Evolutionary conservation across 768 basidiomycete genomes (phyloP), one percentile per base, ranked within the genome.

Genomic region (Suillus brevipes): DNA sequence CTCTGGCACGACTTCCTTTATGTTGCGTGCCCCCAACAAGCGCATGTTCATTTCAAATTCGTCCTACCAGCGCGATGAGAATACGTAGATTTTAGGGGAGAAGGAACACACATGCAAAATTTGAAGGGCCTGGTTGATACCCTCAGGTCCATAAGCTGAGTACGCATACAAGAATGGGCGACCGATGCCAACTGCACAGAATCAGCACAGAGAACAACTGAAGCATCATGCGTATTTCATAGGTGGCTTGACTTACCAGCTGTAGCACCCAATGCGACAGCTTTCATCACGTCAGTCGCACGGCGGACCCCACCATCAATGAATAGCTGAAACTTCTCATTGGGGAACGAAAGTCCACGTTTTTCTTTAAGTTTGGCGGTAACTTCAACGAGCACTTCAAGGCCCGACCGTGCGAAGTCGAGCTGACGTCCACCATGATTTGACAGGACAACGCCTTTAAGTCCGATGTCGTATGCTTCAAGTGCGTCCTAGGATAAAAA

Each of bases 1-100:
- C 53, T 85, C 84, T 1, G 90, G 91, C 4, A 85, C 85, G 64
- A 97, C 80, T 53, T 96, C 92, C 61, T 84, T 84, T 34, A 97
- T 75, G 0, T 85, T 90, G 2, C 81, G 85, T 1, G 94, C 94
- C 8, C 95, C 95, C 34, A 98, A 78, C 1, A 97, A 81, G 23
- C 94, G 89, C 84, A 96, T 84, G 78, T 95, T 94, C 95, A 97
- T 96, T 80, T 95, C 92, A 71, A 97, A 92, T 77, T 97, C 95
- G 72, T 94, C 92, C 92, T 96, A 73, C 12, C 66, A 10, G 20
- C 25, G 10, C 43, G 12, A 28, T 53, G 37, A 38, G 20, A 56
- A 20, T 20, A 25, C 28, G 25, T 23, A 63, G 3, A 20, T 50
- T 38, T 37, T 4, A 31, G 28, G 28, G 58, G 18, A 42, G 38